Evolutionary conservation across 1,284 basidiomycete genomes (phyloP), one percentile per base, ranked within the genome.

Genomic region (Trichosporon sp.): DNA sequence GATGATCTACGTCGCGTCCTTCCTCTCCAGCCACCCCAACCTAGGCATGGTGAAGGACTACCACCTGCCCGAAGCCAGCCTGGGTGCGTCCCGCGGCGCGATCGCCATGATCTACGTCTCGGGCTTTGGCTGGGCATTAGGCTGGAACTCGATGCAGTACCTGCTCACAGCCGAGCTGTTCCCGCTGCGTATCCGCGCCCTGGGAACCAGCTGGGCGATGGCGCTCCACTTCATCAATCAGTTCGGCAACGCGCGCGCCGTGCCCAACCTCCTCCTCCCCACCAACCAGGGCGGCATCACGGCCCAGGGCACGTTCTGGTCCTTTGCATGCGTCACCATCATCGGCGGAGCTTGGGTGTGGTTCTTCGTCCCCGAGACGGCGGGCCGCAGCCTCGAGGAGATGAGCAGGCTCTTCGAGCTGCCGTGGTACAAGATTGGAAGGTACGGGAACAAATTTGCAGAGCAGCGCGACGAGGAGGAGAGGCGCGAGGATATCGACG

Each of bases 291-390:
- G 37, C 37, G 62, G 62, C 6, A 64, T 64, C 58, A 64, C 62
- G 6, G 58, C 62, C 1, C 58, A 54, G 37, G 73, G 73, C 27
- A 67, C 72, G 3, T 73, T 73, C 59, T 57, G 70, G 62, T 75
- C 73, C 60, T 73, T 73, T 54, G 71, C 61, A 4, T 54, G 31
- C 21, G 68, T 71, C 19, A 62, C 71, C 27, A 33, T 66, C 49
- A 49, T 72, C 19, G 66, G 67, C 2, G 62, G 64, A 21, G 16
- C 68, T 8, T 73, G 64, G 63, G 60, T 67, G 6, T 74, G 59
- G 57, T 71, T 72, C 68, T 63, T 71, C 59, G 64, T 69, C 54
- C 68, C 74, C 37, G 73, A 74, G 62, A 73, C 73, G 11, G 73
- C 63, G 3, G 63, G 63, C 9, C 63, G 59, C 37, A 37, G 52